phyloP scores from a whole-genome alignment of 2,329 filamentous ascomycete genomes.

The Ceratocystis albifundus region DNA sequence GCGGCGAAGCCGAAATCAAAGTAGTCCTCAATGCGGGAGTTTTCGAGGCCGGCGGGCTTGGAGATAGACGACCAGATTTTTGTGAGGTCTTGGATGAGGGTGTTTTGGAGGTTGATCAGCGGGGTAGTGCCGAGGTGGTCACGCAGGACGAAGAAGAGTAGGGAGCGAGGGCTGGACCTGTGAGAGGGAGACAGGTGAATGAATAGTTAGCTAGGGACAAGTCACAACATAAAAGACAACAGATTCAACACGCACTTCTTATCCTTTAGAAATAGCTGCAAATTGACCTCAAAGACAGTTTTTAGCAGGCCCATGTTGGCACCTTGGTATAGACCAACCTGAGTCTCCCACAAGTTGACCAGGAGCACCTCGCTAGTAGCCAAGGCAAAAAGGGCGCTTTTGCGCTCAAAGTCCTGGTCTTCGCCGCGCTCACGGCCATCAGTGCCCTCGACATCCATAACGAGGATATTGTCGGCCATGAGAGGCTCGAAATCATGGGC shows the following conservation, averaged over 20 bases:
- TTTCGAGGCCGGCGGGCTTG: conserved; percentile 80
- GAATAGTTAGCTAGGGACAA: conserved; percentile 30
- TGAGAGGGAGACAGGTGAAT: conserved; percentile 6
- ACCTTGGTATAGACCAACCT: conserved; percentile 94
- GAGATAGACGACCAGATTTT: conserved; percentile 89
- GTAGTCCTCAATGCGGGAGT: conserved; percentile 85
- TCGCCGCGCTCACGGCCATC: conserved; percentile 93
- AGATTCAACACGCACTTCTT: conserved; percentile 45
- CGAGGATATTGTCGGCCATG: conserved; percentile 96
- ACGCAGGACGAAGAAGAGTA: conserved; percentile 97
- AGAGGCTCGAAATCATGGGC: conserved; percentile 39
- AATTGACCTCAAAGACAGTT: conserved; percentile 96
- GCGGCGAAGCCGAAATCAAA: conserved; percentile 97
- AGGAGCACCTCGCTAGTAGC: conserved; percentile 96
- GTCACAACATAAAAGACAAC: background rate
- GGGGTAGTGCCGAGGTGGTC: conserved; percentile 91
- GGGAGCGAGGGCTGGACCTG: conserved; percentile 65
- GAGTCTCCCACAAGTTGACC: conserved; percentile 98
- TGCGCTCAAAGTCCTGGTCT: conserved; percentile 97
- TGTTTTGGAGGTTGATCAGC: conserved; percentile 77
- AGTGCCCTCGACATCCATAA: conserved; percentile 98
- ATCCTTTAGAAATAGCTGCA: conserved; percentile 94
- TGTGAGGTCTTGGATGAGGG: conserved; percentile 76
- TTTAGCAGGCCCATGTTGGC: conserved; percentile 98
- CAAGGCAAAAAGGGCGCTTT: conserved; percentile 91